These are phyloP conservation scores for Trichothecium sympodiale DNA, from an alignment of 2,329 filamentous ascomycete species.

Conservation along the genomic window DNA sequence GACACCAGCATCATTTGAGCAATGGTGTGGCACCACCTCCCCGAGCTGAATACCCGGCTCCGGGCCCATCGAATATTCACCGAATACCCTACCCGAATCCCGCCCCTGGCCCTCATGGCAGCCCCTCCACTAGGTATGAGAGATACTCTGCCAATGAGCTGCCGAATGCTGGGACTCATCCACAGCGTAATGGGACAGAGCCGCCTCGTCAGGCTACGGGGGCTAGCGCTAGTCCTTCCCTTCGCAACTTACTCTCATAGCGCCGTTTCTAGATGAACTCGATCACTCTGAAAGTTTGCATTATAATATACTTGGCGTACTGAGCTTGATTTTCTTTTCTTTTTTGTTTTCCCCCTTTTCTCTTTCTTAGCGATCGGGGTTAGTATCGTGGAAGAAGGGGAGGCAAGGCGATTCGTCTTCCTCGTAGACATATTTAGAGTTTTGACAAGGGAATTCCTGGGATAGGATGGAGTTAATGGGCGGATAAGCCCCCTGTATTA, in stretches of 20 bases:
- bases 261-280: no score
- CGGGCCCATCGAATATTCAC: constrained; percentile 21
- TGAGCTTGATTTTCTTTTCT: no score
- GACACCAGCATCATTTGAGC: constrained; percentile 15
- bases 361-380: background rate
- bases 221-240: constrained; percentile 67
- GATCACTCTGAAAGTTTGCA: no score
- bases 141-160: constrained; percentile 19
- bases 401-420: background rate
- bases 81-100: constrained; percentile 25
- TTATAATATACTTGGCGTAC: no score
- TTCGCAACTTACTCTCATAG: constrained; percentile 62
- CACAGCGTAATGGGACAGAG: constrained; percentile 23
- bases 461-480: no score
- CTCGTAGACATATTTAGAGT: background rate
- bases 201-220: constrained; percentile 39
- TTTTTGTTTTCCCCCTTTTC: background rate
- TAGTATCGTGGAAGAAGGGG: background rate
- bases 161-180: constrained; percentile 16
- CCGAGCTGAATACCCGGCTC: constrained; percentile 26
- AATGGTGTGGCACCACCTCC: constrained; percentile 23
- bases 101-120: constrained; percentile 25
- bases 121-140: constrained; percentile 29
- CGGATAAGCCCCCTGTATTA: no score
- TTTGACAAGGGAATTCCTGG: no score